phyloP scores from a whole-genome alignment of 768 basidiomycete species.

The Termitomyces heimii region DNA sequence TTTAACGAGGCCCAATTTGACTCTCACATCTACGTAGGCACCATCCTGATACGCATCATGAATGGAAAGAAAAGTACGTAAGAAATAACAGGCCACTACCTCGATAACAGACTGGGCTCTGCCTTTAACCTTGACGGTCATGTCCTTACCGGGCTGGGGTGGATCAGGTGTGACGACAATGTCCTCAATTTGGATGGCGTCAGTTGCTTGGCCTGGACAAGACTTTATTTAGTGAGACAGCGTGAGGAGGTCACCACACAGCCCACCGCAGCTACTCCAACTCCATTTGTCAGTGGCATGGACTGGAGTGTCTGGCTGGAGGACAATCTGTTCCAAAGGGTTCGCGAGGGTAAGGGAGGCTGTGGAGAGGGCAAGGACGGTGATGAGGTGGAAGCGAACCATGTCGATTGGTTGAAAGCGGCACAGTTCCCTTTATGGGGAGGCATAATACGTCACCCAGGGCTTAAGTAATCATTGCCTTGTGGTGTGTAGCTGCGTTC shows the following conservation, averaged over 20 bases:
- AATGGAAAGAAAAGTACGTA: neutral
- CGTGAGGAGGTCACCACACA: neutral
- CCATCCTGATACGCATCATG: constrained; percentile 56
- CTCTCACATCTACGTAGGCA: constrained; percentile 81
- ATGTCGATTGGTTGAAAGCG: constrained; percentile 13
- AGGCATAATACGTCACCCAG: constrained; percentile 5
- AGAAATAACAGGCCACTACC: constrained; percentile 33
- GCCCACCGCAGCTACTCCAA: constrained; percentile 72
- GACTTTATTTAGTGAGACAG: constrained; percentile 6
- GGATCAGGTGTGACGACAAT: constrained; percentile 81
- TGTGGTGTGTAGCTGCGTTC: too few species aligned
- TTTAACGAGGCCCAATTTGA: constrained; percentile 93
- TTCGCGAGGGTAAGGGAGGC: constrained; percentile 15
- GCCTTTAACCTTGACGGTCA: constrained; percentile 82
- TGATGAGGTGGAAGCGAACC: constrained; percentile 17
- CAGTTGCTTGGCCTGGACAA: constrained; percentile 33
- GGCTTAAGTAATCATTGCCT: constrained; percentile 6
- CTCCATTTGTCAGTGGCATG: constrained; percentile 48
- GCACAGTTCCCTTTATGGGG: constrained; percentile 13
- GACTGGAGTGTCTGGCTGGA: constrained; percentile 19
- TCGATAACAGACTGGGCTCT: constrained; percentile 52
- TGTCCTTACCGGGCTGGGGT: constrained; percentile 77
- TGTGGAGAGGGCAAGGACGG: constrained; percentile 17
- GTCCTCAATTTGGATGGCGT: constrained; percentile 60
- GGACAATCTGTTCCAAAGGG: constrained; percentile 19